phyloP scores from a whole-genome alignment of 108 stramenopile species.

The Aurantiochytrium sp. region DNA sequence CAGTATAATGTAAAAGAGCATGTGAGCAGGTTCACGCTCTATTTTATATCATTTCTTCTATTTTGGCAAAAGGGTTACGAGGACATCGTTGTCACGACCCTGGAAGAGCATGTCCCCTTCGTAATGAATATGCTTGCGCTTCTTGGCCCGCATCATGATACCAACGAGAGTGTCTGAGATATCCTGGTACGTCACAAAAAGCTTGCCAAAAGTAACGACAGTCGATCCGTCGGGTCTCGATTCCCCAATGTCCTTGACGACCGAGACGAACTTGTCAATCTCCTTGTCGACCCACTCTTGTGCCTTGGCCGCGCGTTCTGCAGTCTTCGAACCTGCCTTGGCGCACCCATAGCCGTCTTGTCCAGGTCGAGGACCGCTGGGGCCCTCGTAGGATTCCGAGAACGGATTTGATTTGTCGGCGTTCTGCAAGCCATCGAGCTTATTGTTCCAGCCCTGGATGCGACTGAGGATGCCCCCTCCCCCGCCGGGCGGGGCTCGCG shows the following conservation, averaged over 20 bases:
- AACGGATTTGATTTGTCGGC: background rate
- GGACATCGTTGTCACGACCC: background rate
- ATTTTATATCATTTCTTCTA: no score
- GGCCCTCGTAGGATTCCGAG: background rate
- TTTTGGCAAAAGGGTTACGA: background rate
- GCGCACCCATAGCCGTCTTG: background rate
- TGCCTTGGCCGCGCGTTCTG: background rate
- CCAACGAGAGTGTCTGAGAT: constrained; percentile 4
- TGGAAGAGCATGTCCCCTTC: constrained; percentile 20
- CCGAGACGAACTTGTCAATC: background rate
- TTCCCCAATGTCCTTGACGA: background rate
- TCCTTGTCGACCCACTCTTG: constrained; percentile 19
- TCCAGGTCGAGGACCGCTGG: background rate
- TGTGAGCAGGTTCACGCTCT: no score
- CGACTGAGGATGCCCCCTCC: background rate
- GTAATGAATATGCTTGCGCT: constrained; percentile 18
- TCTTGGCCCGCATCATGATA: constrained; percentile 15
- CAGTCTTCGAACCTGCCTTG: constrained; percentile 4
- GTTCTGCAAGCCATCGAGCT: background rate
- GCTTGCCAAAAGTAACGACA: background rate
- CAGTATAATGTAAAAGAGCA: no score
- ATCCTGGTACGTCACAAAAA: background rate
- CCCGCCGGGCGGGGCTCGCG: background rate
- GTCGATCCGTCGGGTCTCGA: background rate
- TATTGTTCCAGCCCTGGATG: background rate